These are phyloP conservation scores for Claviceps sp. DNA, from an alignment of 2,329 filamentous ascomycete species.

Conservation along the genomic window DNA sequence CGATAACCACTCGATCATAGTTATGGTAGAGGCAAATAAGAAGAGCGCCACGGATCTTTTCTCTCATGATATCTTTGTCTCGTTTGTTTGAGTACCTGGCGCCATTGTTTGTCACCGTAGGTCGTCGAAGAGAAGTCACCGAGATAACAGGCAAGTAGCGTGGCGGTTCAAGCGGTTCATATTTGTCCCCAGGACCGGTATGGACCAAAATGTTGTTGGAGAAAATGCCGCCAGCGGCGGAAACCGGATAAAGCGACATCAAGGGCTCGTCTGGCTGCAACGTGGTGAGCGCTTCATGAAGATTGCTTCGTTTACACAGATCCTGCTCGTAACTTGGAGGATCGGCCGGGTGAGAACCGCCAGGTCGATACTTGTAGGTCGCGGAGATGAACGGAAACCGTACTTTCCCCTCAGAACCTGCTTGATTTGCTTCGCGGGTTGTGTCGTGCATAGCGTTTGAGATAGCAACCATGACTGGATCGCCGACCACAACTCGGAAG, in stretches of 20 bases:
- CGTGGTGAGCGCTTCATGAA: constrained; percentile 53
- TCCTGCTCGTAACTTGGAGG: constrained; percentile 44
- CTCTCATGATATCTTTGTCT: constrained; percentile 57
- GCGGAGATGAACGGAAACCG: constrained; percentile 55
- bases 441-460: constrained; percentile 35
- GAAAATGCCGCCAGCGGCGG: constrained; percentile 54
- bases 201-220: constrained; percentile 61
- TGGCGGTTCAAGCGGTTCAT: constrained; percentile 43
- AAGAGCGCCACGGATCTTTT: constrained; percentile 59
- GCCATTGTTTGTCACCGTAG: constrained; percentile 56
- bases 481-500: constrained; percentile 39
- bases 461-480: constrained; percentile 48
- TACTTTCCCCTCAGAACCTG: constrained; percentile 18
- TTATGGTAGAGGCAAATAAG: constrained; percentile 53
- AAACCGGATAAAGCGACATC: constrained; percentile 54
- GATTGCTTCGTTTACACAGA: constrained; percentile 59
- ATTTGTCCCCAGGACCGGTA: constrained; percentile 53
- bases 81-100: constrained; percentile 56
- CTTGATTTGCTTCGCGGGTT: constrained; percentile 18
- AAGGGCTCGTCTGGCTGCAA: constrained; percentile 36
- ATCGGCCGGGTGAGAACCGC: constrained; percentile 66
- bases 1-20: constrained; percentile 45
- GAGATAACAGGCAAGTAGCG: constrained; percentile 55
- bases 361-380: constrained; percentile 62
- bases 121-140: constrained; percentile 57